Percentiles rank a stretch among this genome's conserved stretches.
phyloP scores from a whole-genome alignment of 2,329 filamentous ascomycete species.

The Capronia epimyces region DNA sequence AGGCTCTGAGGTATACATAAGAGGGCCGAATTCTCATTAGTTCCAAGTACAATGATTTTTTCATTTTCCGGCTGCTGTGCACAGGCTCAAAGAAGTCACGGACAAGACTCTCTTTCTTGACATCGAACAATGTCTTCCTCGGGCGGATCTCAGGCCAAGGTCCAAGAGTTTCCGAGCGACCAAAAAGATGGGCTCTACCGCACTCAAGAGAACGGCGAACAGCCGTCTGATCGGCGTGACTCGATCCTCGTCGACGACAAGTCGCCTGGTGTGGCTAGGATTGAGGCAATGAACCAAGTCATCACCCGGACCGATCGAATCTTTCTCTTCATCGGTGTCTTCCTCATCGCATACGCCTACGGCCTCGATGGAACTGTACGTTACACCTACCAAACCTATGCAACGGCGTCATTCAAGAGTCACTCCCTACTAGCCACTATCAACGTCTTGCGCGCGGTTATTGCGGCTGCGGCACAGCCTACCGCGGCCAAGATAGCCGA shows the following conservation, averaged over 20 bases:
- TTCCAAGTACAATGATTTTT: neutral
- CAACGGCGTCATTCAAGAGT: slow-evolving; percentile 47
- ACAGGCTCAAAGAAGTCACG: neutral
- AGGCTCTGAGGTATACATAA: neutral
- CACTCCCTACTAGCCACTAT: slow-evolving; percentile 57
- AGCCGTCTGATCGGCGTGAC: slow-evolving; percentile 10
- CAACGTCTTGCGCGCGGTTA: slow-evolving; percentile 54
- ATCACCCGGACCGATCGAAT: slow-evolving; percentile 51
- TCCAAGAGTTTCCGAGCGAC: neutral
- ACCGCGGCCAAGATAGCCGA: slow-evolving; percentile 59
- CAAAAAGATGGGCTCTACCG: neutral
- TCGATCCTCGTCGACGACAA: slow-evolving; percentile 30
- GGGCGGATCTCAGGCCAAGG: slow-evolving; percentile 6
- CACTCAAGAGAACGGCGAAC: neutral
- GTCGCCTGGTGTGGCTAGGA: slow-evolving; percentile 53
- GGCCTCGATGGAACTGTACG: slow-evolving; percentile 22
- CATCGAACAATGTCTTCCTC: slow-evolving; percentile 14
- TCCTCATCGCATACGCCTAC: slow-evolving; percentile 60
- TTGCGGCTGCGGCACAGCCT: slow-evolving; percentile 55
- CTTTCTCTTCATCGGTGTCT: slow-evolving; percentile 56
- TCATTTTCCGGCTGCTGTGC: neutral
- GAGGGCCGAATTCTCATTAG: neutral
- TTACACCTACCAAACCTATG: slow-evolving; percentile 42
- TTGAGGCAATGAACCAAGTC: slow-evolving; percentile 52
- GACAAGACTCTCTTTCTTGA: neutral